These are phyloP conservation scores for Pythium phragmiticola DNA, from an alignment of 352 stramenopile species.

Conservation along the genomic window DNA sequence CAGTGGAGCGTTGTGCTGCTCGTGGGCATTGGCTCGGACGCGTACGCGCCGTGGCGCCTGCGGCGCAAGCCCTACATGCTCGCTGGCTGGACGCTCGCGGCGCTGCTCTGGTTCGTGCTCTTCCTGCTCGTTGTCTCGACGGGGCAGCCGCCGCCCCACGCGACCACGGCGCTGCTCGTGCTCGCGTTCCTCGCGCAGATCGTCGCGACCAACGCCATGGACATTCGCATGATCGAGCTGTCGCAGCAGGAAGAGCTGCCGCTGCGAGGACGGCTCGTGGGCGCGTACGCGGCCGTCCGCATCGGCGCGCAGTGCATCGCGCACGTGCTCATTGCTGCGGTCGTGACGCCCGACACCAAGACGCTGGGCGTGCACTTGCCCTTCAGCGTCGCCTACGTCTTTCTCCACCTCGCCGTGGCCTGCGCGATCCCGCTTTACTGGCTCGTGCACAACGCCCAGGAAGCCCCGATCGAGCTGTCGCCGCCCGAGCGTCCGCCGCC, in stretches of 20 bases:
- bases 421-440: slow-evolving; percentile 35
- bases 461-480: slow-evolving; percentile 10
- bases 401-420: slow-evolving; percentile 33
- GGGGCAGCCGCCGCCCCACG: slow-evolving; percentile 7
- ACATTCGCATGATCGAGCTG: slow-evolving; percentile 47
- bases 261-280: slow-evolving; percentile 30
- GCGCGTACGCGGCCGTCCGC: slow-evolving; percentile 35
- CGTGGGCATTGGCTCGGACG: slow-evolving; percentile 35
- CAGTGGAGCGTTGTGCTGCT: slow-evolving; percentile 36
- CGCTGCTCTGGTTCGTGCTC: slow-evolving; percentile 29
- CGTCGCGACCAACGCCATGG: slow-evolving; percentile 32
- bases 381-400: slow-evolving; percentile 20
- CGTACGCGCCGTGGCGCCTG: slow-evolving; percentile 26
- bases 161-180: slow-evolving; percentile 20
- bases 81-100: slow-evolving; percentile 38
- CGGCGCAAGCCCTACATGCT: slow-evolving; percentile 77
- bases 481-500: background rate
- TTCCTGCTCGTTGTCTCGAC: slow-evolving; percentile 31
- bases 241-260: slow-evolving; percentile 42
- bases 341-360: slow-evolving; percentile 9
- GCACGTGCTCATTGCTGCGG: slow-evolving; percentile 27
- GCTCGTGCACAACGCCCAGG: slow-evolving; percentile 30
- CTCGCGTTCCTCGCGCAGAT: slow-evolving; percentile 34
- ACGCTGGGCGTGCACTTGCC: slow-evolving; percentile 21
- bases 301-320: slow-evolving; percentile 28